Conservation (phyloP, 2,329 filamentous ascomycete genomes). For the Epichloe gansuensis region DNA sequence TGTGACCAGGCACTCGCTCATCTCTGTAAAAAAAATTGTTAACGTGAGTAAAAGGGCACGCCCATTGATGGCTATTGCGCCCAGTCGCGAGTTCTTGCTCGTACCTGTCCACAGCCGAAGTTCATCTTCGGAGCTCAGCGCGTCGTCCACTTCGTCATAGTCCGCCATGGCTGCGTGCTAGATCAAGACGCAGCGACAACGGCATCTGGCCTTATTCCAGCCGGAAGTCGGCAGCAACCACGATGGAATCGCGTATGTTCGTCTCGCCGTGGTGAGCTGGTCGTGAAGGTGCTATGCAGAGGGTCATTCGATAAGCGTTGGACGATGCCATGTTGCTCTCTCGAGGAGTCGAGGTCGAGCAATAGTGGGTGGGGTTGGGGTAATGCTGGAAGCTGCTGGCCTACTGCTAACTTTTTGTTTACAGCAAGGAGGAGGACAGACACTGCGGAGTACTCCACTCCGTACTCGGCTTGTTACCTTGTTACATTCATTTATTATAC, state of each 20-base stretch:
- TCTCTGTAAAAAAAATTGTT: constrained; percentile 23
- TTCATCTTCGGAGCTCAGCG: constrained; percentile 52
- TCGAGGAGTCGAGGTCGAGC: neutral
- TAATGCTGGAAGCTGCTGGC: neutral
- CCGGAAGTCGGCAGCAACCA: constrained; percentile 2
- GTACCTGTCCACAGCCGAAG: constrained; percentile 82
- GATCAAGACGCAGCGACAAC: constrained; percentile 16
- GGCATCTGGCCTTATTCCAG: constrained; percentile 20
- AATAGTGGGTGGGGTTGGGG: neutral
- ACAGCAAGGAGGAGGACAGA: neutral
- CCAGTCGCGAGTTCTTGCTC: constrained; percentile 7
- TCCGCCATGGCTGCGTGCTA: constrained; percentile 37
- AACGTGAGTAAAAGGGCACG: constrained; percentile 6
- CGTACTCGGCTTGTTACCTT: too few species aligned
- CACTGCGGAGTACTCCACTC: too few species aligned
- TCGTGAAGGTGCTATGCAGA: neutral
- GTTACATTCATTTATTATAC: too few species aligned
- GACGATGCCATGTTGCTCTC: neutral
- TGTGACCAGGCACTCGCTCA: constrained; percentile 32
- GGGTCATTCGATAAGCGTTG: neutral
- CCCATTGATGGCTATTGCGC: neutral
- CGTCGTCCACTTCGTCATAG: constrained; percentile 48
- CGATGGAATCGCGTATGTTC: neutral
- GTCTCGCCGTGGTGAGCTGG: neutral
- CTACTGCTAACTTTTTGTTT: neutral